Evolutionary conservation across 345 rosid species (phyloP).

Genomic region (Rhodomyrtus tomentosa): DNA sequence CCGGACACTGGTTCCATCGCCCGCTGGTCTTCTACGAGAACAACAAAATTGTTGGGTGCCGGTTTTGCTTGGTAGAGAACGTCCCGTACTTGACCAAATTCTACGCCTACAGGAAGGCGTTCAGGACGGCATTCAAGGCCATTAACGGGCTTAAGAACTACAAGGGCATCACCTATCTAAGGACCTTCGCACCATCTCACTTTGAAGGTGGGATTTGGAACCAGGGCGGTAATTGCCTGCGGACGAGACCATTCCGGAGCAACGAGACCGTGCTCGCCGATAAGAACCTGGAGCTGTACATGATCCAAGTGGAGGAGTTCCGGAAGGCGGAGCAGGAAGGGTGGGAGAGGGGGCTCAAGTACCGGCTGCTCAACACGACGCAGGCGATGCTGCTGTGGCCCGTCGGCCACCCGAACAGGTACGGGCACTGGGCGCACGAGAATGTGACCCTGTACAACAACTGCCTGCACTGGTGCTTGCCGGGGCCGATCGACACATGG

Average conservation of each 20-base stretch:
- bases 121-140: slow-evolving; percentile 58
- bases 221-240: slow-evolving; percentile 64
- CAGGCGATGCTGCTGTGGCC: slow-evolving; percentile 55
- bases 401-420: slow-evolving; percentile 75
- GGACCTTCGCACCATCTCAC: slow-evolving; percentile 72
- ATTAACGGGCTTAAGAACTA: slow-evolving; percentile 35
- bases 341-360: slow-evolving; percentile 33
- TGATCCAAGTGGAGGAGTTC: slow-evolving; percentile 69
- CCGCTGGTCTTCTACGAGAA: slow-evolving; percentile 46
- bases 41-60: slow-evolving; percentile 37
- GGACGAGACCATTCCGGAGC: slow-evolving; percentile 40
- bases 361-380: slow-evolving; percentile 48
- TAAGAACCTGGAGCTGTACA: slow-evolving; percentile 35
- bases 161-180: slow-evolving; percentile 46
- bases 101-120: slow-evolving; percentile 53
- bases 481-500: slow-evolving; percentile 82
- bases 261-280: slow-evolving; percentile 46
- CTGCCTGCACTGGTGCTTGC: slow-evolving; percentile 93
- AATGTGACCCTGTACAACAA: slow-evolving; percentile 70
- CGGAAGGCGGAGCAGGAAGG: slow-evolving; percentile 44
- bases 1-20: slow-evolving; percentile 89
- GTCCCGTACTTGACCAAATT: slow-evolving; percentile 46
- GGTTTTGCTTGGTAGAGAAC: slow-evolving; percentile 36
- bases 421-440: slow-evolving; percentile 52
- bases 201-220: slow-evolving; percentile 80